Percentiles rank a stretch among this genome's conserved stretches.
Evolutionary conservation across 371 early-diverging fungal genomes (phyloP).

Genomic region (Mortierella sp.): DNA sequence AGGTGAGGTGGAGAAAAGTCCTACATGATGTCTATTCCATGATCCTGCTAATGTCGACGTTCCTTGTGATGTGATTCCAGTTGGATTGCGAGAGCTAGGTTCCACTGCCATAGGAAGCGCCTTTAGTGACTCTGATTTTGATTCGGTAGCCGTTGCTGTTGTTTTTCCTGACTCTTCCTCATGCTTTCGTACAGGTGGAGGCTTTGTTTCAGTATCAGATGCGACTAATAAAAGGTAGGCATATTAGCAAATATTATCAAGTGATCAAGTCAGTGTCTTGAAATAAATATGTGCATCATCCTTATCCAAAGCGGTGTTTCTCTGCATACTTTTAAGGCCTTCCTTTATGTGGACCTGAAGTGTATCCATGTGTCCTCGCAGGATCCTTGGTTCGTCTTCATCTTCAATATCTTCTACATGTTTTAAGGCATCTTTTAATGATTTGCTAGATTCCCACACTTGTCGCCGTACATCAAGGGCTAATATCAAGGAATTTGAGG

Average conservation of each 20-base stretch:
- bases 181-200: background rate
- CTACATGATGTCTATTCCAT: constrained; percentile 34
- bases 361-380: constrained; percentile 34
- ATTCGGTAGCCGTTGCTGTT: background rate
- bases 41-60: constrained; percentile 28
- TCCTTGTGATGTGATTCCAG: constrained; percentile 11
- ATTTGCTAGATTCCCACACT: constrained; percentile 26
- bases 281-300: background rate
- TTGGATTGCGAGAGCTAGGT: background rate
- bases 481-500: constrained; percentile 10
- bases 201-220: constrained; percentile 10
- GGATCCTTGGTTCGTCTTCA: constrained; percentile 40
- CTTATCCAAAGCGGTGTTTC: background rate
- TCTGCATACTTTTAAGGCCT: constrained; percentile 32
- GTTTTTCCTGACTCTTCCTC: background rate
- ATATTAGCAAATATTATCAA: too few species aligned
- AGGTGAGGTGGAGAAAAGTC: constrained; percentile 51
- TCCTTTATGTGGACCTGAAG: constrained; percentile 35
- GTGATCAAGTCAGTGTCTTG: background rate
- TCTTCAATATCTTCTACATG: constrained; percentile 51
- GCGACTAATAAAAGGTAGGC: constrained; percentile 3
- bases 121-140: background rate
- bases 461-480: constrained; percentile 34
- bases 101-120: background rate
- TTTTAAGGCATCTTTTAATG: constrained; percentile 31